These are phyloP conservation scores for Heritiera fomes DNA, from an alignment of 345 rosid genomes.

Conservation along the genomic window DNA sequence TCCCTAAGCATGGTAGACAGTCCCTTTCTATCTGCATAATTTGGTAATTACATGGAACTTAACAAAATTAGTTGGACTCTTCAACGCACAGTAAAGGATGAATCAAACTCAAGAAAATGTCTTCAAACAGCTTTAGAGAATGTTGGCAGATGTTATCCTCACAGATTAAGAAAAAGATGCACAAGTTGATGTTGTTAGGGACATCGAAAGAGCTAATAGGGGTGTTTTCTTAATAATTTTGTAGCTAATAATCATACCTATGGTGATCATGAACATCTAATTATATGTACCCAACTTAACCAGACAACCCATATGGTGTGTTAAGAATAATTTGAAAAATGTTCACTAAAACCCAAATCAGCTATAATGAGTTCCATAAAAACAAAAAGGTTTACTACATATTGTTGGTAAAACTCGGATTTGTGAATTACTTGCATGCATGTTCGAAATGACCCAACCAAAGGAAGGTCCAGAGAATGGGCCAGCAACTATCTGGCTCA, in stretches of 20 bases:
- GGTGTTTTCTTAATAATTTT: conserved; percentile 24
- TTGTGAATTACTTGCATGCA: neutral
- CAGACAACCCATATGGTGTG: neutral
- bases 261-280: conserved; percentile 11
- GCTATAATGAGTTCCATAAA: neutral
- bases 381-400: neutral
- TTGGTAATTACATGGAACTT: no score
- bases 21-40: neutral
- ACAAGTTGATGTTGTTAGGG: conserved; percentile 21
- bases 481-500: neutral
- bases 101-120: neutral
- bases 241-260: conserved; percentile 20
- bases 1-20: neutral
- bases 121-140: neutral
- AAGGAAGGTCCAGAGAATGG: neutral
- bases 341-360: neutral
- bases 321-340: neutral
- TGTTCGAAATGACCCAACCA: neutral
- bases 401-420: neutral
- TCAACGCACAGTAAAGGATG: no score
- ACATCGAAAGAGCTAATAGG: conserved; percentile 15
- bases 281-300: conserved; percentile 14
- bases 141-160: neutral
- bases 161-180: neutral
- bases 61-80: no score